Evolutionary conservation across 2,329 filamentous ascomycete species (phyloP), one percentile per base, ranked within the genome.

Genomic region (Mycogone perniciosa): DNA sequence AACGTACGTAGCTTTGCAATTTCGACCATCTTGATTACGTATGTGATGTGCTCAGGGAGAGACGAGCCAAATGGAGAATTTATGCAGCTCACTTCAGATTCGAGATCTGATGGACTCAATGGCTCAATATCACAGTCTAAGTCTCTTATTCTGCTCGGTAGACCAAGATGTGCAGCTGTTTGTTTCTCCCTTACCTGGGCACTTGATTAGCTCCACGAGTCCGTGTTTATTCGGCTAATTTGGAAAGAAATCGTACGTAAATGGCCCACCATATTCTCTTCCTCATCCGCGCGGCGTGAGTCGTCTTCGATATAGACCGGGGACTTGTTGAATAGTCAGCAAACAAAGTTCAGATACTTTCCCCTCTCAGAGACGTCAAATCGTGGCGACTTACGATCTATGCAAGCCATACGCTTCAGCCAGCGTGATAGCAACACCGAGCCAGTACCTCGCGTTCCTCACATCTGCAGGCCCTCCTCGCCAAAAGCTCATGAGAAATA

Each of bases 401-500:
- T 76, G 73, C 4, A 76, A 59, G 1, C 71, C 73, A 45, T 71
- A 67, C 0, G 75, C 76, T 57, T 80, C 74, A 0, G 77, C 76
- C 7, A 79, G 62, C 7, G 71, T 73, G 29, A 77, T 77, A 0
- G 76, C 76, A 6, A 72, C 71, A 0, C 72, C 74, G 2, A 77
- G 60, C 75, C 75, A 77, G 54, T 76, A 76, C 29, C 74, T 57
- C 9, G 72, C 71, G 58, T 77, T 74, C 11, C 72, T 67, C n/a
- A 75, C 71, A 46, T 75, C 70, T 0, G 67, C 64, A 0, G 76
- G 74, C 0, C 73, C 72, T 6, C 73, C 74, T 13, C 76, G 66
- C 77, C 76, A 80, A 53, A 78, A 80, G 56, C 76, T 79, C 65
- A 80, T 69, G 31, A 80, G 60, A 55, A 80, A 79, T 2, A 80